Conservation (phyloP, 2,329 filamentous ascomycete genomes). For the Bimuria novae-zelandiae region DNA sequence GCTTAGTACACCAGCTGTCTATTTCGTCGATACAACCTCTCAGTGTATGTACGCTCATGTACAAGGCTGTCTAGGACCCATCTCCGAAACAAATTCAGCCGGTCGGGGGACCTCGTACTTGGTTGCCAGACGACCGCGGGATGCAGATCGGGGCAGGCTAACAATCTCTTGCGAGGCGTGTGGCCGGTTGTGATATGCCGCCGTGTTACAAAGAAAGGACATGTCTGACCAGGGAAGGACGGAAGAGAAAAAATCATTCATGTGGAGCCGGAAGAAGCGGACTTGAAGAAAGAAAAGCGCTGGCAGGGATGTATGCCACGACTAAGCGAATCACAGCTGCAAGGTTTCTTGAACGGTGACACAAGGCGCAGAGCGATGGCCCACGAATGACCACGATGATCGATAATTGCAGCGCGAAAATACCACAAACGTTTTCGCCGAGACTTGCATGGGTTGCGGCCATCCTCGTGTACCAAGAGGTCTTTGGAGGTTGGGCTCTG, state of each 20-base stretch:
- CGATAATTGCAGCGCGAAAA: constrained; percentile 11
- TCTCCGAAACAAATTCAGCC: constrained; percentile 27
- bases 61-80: constrained; percentile 15
- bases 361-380: constrained; percentile 11
- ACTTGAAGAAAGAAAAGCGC: constrained; percentile 17
- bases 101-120: constrained; percentile 16
- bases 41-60: constrained; percentile 12
- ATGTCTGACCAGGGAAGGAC: constrained; percentile 17
- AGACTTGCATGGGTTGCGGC: constrained; percentile 9
- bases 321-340: constrained; percentile 17
- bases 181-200: constrained; percentile 18
- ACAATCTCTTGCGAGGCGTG: constrained; percentile 14
- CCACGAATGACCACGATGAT: constrained; percentile 4
- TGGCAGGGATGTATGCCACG: constrained; percentile 22
- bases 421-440: constrained; percentile 8
- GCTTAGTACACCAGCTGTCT: background rate
- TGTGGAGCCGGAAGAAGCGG: constrained; percentile 25
- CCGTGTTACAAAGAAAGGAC: constrained; percentile 17
- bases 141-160: constrained; percentile 16
- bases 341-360: constrained; percentile 19
- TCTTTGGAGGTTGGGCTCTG: constrained; percentile 10
- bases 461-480: constrained; percentile 10
- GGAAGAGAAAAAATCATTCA: constrained; percentile 16
- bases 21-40: constrained; percentile 4
- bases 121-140: constrained; percentile 4